Evolutionary conservation across 1,284 basidiomycete species (phyloP), one percentile per base, ranked within the genome.

Genomic region (Tranzscheliella williamsii): DNA sequence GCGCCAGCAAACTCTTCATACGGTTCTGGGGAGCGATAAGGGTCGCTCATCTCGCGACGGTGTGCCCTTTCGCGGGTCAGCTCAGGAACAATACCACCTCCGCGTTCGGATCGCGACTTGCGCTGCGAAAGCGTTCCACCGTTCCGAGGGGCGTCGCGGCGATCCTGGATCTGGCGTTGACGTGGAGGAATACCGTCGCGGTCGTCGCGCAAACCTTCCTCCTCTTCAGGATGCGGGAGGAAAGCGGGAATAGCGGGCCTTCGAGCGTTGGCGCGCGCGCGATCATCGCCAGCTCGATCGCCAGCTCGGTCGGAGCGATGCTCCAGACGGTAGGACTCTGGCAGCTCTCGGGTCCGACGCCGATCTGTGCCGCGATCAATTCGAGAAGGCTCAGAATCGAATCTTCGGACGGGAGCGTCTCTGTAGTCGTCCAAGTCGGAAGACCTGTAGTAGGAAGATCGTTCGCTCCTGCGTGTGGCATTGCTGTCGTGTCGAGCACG

Each of bases 1-100:
- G 32, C 32, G 18, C 47, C 52, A 38, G 58, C 51, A 29, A 38
- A 62, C 3, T 63, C 53, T 23, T 63, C 60, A 22, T 41, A 56
- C 1, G 60, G 60, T 32, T 63, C 60, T 11, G 53, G 53, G 18
- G 34, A 41, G 11, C 41, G 45, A 23, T 44, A 31, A 6, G 52
- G 58, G 21, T 62, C 44, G 32, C 58, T 62, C 11, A 43, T 30
- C 35, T 51, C 33, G 18, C 58, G 58, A 34, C 44, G 48, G 21
- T 33, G 58, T 8, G 32, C 44, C n/a, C n/a, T n/a, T n/a, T 50
- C 35, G 7, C 23, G 35, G 24, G 37, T 38, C 9, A 43, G 52
- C 35, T 53, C 43, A 17, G 50, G 40, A 15, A 37, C 38, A 4
- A 33, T 11, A 13, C 18, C 30, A 20, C 34, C 47, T 15, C n/a